Evolutionary conservation across 192 early-diverging fungal species (phyloP).

Genomic region (Neocallimastix lanati): DNA sequence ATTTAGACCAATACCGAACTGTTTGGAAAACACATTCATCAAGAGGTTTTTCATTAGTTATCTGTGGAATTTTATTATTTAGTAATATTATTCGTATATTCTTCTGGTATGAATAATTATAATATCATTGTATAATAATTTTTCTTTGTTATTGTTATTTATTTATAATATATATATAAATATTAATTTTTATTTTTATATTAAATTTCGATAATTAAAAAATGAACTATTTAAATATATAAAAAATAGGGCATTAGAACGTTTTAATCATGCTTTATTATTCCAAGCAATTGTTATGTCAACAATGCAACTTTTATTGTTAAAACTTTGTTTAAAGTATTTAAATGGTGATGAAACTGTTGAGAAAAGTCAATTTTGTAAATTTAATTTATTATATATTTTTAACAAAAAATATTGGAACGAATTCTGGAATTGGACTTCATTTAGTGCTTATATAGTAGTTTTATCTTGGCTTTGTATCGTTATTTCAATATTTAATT

Average conservation of each 20-base stretch:
- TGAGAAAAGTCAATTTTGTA: background rate
- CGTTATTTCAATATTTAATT: background rate
- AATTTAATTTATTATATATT: background rate
- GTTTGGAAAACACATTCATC: background rate
- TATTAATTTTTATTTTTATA: too few species aligned
- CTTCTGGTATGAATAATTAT: background rate
- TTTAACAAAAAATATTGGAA: background rate
- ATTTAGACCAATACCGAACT: background rate
- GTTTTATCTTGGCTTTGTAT: background rate
- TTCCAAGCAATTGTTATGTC: background rate
- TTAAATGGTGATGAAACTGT: background rate
- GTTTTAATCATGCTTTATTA: background rate
- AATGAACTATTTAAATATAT: background rate
- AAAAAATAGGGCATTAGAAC: background rate
- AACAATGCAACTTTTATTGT: background rate
- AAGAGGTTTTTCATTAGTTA: background rate
- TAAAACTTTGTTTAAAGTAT: background rate
- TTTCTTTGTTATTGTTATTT: too few species aligned
- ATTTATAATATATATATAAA: too few species aligned
- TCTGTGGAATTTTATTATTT: background rate
- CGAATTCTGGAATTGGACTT: background rate
- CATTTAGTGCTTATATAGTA: background rate
- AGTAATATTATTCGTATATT: background rate
- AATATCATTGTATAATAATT: background rate
- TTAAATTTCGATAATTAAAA: too few species aligned